Evolutionary conservation across 257 asterid species (phyloP), one percentile per base, ranked within the genome.

Genomic region (Lithospermum erythrorhizon): DNA sequence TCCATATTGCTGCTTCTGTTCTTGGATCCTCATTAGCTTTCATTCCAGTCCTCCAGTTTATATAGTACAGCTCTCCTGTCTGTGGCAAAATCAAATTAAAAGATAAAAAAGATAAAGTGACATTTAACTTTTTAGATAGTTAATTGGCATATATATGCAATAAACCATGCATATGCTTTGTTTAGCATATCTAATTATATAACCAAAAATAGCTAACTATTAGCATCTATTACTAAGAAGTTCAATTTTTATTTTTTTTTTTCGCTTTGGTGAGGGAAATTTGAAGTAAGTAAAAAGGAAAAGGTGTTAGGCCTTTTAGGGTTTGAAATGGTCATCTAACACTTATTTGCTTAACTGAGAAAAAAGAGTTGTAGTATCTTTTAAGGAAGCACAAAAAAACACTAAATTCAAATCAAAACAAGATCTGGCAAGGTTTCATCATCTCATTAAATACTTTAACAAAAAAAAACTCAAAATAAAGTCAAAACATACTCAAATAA

Each of bases 31-130:
- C 88, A 63, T 62, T 75, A 45, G 75, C 76, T 61, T 70, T 84
- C 94, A 81, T 83, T 29, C 99, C 97, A 7, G 99, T 83, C 75
- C 79, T 83, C 97, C 97, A 87, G 57, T 93, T 93, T 57, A 84
- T 84, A 73, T 66, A 89, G 74, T 84, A 89, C 16, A 84, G 61
- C 59, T 89, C 97, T 20, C 96, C 99, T 0, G 85, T 93, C 97
- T 86, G 80, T 58, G 59, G 1, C 21, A 62, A 32, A 58, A 49
- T 14, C 14, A 63, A 37, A n/a, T 23, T 5, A 0, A 0, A 27
- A 20, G 17, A 22, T 18, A 3, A 5, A 27, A 27, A 27, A 27
- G 6, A 3, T 2, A 27, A 0, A 27, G 32, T n/a, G n/a, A n/a
- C n/a, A n/a, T n/a, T n/a, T n/a, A n/a, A n/a, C n/a, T n/a, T n/a